Evolutionary conservation across 768 basidiomycete species (phyloP), one percentile per base, ranked within the genome.

Genomic region (Tubosaeta brunneosetosa): DNA sequence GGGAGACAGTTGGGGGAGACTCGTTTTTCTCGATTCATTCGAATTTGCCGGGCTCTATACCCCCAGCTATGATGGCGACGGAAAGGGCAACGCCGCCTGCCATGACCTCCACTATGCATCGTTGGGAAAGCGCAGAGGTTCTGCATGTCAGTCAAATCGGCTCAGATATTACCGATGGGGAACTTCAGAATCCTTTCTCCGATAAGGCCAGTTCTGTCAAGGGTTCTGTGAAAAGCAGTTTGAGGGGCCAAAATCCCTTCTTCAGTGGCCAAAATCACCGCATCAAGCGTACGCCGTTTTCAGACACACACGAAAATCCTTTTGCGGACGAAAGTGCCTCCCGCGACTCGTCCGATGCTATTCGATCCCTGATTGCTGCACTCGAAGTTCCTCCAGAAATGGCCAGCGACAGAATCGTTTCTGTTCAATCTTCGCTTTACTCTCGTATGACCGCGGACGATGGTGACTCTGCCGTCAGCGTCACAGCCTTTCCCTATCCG

Each of bases 111-210:
- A 69, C 74, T 14, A 64, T 70, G 2, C 86, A 88, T 69, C 75
- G 66, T 44, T 88, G 86, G 86, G 81, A 88, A 65, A 83, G 82
- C 8, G 85, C 85, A 3, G 82, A 86, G 60, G 81, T 86, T 17
- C 57, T 85, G 47, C 70, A 79, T 50, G 71, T 70, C 43, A 70
- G 65, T 29, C 65, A 67, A 41, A 47, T 61, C 2, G 65, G 64
- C 41, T 42, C 54, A 1, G 55, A 47, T 13, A 9, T 22, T 16
- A 33, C 49, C 26, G 56, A 58, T 4, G 7, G 29, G 6, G 53
- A 63, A 1, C 61, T 56, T 31, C 57, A 51, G 31, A 65, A 62
- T 47, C 60, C 67, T 37, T 71, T 71, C 25, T 56, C 64, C 17
- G 59, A 71, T 36, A 38, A n/a, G 11, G 47, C 63, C 8, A 55